Evolutionary conservation across 495 filamentous ascomycete species (phyloP).

Genomic region (Corynascus novoguineensis): DNA sequence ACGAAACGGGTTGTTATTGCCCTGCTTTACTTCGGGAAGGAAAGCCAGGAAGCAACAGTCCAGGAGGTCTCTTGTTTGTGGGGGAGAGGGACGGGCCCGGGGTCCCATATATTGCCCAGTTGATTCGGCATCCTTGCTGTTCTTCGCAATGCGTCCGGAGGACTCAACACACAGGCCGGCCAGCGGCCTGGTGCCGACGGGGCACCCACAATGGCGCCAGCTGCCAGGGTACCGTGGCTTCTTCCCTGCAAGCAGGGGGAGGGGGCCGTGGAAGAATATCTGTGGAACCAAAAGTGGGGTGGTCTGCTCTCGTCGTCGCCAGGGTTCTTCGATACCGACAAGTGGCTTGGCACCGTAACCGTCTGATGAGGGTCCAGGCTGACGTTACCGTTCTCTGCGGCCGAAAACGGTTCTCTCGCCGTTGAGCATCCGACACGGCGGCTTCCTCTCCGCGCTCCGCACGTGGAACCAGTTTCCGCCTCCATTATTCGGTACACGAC

Average conservation of each 20-base stretch:
- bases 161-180: background rate
- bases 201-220: slow-evolving; percentile 12
- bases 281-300: slow-evolving; percentile 15
- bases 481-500: too few relatives aligned
- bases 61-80: slow-evolving; percentile 6
- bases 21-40: slow-evolving; percentile 6
- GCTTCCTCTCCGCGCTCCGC: background rate
- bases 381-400: background rate
- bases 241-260: slow-evolving; percentile 5
- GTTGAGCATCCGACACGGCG: slow-evolving; percentile 4
- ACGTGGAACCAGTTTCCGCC: background rate
- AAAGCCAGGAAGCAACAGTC: slow-evolving; percentile 6
- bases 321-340: slow-evolving; percentile 11
- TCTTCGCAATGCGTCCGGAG: slow-evolving; percentile 9
- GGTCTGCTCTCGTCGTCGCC: background rate
- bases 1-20: background rate
- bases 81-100: slow-evolving; percentile 12
- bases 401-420: slow-evolving; percentile 13
- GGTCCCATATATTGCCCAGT: slow-evolving; percentile 19
- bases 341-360: slow-evolving; percentile 7
- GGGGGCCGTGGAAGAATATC: slow-evolving; percentile 15
- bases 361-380: background rate
- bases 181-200: slow-evolving; percentile 10
- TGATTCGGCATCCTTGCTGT: slow-evolving; percentile 14
- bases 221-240: slow-evolving; percentile 15